Conservation (phyloP, 768 basidiomycete species). For the Jaapia argillacea region DNA sequence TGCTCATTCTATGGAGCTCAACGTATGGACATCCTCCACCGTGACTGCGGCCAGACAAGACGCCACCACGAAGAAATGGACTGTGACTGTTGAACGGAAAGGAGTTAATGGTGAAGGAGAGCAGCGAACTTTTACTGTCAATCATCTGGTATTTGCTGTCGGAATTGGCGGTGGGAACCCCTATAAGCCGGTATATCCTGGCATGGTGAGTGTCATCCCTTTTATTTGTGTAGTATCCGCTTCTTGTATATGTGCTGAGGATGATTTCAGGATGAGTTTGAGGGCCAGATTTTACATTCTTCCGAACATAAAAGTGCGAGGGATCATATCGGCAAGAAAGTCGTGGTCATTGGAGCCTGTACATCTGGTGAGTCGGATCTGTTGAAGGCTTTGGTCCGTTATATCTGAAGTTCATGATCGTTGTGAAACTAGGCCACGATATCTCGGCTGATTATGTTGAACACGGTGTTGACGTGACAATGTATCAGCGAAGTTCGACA, state of each 20-base stretch:
- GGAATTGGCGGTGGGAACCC: slow-evolving; percentile 40
- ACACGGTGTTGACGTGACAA: slow-evolving; percentile 3
- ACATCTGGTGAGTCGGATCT: slow-evolving; percentile 37
- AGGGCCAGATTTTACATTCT: slow-evolving; percentile 46
- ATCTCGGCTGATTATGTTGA: slow-evolving; percentile 1
- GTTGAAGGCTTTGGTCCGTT: neutral
- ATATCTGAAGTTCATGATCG: neutral
- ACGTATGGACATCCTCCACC: slow-evolving; percentile 48
- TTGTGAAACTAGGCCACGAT: slow-evolving; percentile 1
- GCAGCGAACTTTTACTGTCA: slow-evolving; percentile 26
- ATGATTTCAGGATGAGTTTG: slow-evolving; percentile 28
- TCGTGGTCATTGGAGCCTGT: slow-evolving; percentile 58
- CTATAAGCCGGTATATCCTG: slow-evolving; percentile 33
- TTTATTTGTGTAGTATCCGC: neutral
- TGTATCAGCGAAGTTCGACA: slow-evolving; percentile 20
- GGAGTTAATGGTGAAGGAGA: slow-evolving; percentile 8
- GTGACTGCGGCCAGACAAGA: slow-evolving; percentile 29
- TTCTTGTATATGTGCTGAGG: too few relatives aligned
- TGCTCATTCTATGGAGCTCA: slow-evolving; percentile 46
- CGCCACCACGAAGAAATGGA: slow-evolving; percentile 31
- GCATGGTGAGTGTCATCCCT: slow-evolving; percentile 23
- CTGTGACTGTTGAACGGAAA: slow-evolving; percentile 28
- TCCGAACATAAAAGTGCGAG: slow-evolving; percentile 34
- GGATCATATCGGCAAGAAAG: slow-evolving; percentile 51
- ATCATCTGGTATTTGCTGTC: slow-evolving; percentile 48